phyloP scores from a whole-genome alignment of 805 yeast species.

The Suhomyces canberraensis region DNA sequence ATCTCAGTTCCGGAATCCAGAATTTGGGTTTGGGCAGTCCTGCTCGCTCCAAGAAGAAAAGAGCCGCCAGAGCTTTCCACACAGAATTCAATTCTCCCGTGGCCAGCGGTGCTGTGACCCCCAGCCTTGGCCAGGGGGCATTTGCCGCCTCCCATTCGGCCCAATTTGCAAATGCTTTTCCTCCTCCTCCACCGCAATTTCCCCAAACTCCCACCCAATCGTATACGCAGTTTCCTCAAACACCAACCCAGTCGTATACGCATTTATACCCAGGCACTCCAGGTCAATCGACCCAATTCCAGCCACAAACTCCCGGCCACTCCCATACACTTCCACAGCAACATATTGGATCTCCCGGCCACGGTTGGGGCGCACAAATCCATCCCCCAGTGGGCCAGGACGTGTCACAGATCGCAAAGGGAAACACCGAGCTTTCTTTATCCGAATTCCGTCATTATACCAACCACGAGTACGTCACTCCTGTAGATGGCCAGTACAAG shows the following conservation, averaged over 20 bases:
- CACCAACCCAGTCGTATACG: not conserved
- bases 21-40: constrained; percentile 9
- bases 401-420: not conserved
- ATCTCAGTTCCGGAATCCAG: constrained; percentile 6
- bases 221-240: not conserved
- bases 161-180: constrained; percentile 1
- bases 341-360: not conserved
- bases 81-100: constrained; percentile 16
- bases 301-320: not conserved
- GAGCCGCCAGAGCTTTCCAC: constrained; percentile 31
- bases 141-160: constrained; percentile 1
- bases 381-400: constrained; percentile 1
- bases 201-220: not conserved
- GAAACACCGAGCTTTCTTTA: constrained; percentile 6
- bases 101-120: constrained; percentile 1
- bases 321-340: not conserved
- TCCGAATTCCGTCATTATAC: constrained; percentile 17
- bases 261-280: not conserved
- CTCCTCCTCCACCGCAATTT: not conserved
- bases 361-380: not conserved
- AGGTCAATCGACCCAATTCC: not conserved
- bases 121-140: not conserved
- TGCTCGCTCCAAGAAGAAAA: constrained; percentile 21
- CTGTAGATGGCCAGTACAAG: constrained; percentile 32
- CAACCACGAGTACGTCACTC: constrained; percentile 22